Evolutionary conservation across 2,329 filamentous ascomycete species (phyloP), one percentile per base, ranked within the genome.

Genomic region (Colletotrichum cuscutae): DNA sequence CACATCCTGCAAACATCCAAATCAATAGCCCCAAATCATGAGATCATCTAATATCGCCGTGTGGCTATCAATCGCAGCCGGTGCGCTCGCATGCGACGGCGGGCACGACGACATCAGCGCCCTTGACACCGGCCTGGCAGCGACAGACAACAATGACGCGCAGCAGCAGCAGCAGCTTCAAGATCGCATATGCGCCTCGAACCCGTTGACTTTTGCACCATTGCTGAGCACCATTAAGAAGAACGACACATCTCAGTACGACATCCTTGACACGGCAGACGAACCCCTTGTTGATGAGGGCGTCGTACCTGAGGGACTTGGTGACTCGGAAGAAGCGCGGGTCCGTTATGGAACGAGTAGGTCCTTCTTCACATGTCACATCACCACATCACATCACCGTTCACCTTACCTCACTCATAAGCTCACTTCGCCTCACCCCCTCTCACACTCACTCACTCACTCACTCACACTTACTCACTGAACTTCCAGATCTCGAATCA

Each of bases 401-500:
- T 53, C 62, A 24, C 19, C 62, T 15, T 3, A 26, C 26, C 15
- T 49, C 37, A 37, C 63, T 42, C 13, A 37, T 3, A 37, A 37
- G 2, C 35, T 37, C 35, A 7, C 35, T 3, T 37, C 35, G 3
- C 37, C n/a, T n/a, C n/a, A n/a, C n/a, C n/a, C n/a, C n/a, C n/a
- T n/a, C n/a, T n/a, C n/a, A n/a, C n/a, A n/a, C n/a, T n/a, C n/a
- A n/a, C n/a, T n/a, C n/a, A n/a, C n/a, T n/a, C n/a, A n/a, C n/a
- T n/a, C n/a, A n/a, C n/a, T n/a, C n/a, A n/a, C n/a, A n/a, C n/a
- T n/a, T n/a, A n/a, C n/a, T n/a, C n/a, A n/a, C n/a, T n/a, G n/a
- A n/a, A n/a, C n/a, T n/a, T n/a, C n/a, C 57, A 74, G 72, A 68
- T 58, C 61, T 74, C n/a, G 61, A 57, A 46, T 72, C 72, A 28